Base-by-base conservation (phyloP, 176 grass and related monocot genomes). In the Poa annua region DNA sequence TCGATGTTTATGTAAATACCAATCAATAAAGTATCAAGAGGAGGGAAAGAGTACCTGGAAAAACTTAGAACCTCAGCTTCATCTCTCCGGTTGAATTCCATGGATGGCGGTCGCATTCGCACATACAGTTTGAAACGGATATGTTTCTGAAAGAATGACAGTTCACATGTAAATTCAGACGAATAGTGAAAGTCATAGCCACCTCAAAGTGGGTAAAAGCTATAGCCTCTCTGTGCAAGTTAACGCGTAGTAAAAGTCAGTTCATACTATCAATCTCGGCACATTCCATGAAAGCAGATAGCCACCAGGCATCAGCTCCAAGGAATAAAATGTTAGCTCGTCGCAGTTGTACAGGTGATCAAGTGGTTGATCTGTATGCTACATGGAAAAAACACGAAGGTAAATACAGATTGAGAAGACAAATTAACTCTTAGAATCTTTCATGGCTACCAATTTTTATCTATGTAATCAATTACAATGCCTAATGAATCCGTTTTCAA, bases 131-230 rank as follows among this genome's bases (percentile, higher is more conserved):
- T 60, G 26, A 83, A 86, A 77, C 79, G 14, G 6, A 67, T 77
- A 66, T 75, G 75, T 90, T 64, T 87, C 67, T 80, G 39, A 83
- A 61, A 49, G 84, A 75, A 41, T 22, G 84, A 84, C 84, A 2
- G 75, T 75, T 39, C 75, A 87, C 51, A 80, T 84, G 75, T 52
- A 66, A 15, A 53, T 80, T 62, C 14, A 5, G 61, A 76, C 51
- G 33, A 60, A 63, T 22, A 50, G 20, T 67, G 29, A 5, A 73
- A 74, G 70, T 13, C 41, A 62, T n/a, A 35, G 60, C 57, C 60
- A 63, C 60, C 61, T 64, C 25, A 20, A 64, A 75, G 70, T 22
- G 57, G 56, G 56, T 83, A 51, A 64, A 75, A 52, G 57, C 26
- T 38, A 8, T 67, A 75, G n/a, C 67, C 66, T 67, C 21, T 36